phyloP scores from a whole-genome alignment of 1,284 basidiomycete genomes.

The Ganoderma lucidum region DNA sequence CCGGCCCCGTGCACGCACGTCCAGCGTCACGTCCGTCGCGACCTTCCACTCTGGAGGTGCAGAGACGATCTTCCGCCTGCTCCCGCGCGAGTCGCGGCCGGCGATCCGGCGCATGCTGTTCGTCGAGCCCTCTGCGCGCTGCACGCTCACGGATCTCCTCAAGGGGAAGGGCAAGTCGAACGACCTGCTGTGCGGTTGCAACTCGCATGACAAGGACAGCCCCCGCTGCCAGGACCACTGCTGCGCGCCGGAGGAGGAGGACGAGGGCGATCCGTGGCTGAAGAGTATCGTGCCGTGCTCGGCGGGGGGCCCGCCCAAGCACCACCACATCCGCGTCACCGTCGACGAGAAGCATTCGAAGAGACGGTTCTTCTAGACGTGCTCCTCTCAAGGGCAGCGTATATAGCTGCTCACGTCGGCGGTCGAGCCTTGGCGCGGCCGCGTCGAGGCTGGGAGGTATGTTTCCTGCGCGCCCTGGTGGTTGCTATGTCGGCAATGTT shows the following conservation, averaged over 20 bases:
- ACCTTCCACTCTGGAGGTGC: conserved; percentile 86
- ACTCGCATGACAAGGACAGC: conserved; percentile 49
- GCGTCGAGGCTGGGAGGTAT: conserved; percentile 10
- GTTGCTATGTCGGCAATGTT: conserved; percentile 16
- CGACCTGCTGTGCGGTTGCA: conserved; percentile 83
- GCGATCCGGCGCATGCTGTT: conserved; percentile 95
- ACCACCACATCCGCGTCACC: conserved; percentile 74
- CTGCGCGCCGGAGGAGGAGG: conserved; percentile 69
- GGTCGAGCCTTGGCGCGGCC: conserved; percentile 22
- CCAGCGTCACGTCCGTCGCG: conserved; percentile 71
- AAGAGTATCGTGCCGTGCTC: conserved; percentile 79
- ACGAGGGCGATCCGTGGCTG: conserved; percentile 83
- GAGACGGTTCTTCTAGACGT: conserved; percentile 69
- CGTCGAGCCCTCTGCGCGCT: conserved; percentile 88
- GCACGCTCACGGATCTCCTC: conserved; percentile 93
- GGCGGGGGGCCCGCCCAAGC: conserved; percentile 53
- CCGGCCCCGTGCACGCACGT: conserved; percentile 57
- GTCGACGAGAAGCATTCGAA: conserved; percentile 77
- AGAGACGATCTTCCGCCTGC: conserved; percentile 97
- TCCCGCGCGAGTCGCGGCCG: conserved; percentile 91
- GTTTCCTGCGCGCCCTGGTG: conserved; percentile 7
- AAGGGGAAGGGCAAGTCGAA: conserved; percentile 81
- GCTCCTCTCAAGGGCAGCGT: not conserved
- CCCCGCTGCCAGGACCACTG: conserved; percentile 68
- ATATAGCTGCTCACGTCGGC: conserved; percentile 8